phyloP scores from a whole-genome alignment of 805 yeast species.

The Babjeviella inositovora region DNA sequence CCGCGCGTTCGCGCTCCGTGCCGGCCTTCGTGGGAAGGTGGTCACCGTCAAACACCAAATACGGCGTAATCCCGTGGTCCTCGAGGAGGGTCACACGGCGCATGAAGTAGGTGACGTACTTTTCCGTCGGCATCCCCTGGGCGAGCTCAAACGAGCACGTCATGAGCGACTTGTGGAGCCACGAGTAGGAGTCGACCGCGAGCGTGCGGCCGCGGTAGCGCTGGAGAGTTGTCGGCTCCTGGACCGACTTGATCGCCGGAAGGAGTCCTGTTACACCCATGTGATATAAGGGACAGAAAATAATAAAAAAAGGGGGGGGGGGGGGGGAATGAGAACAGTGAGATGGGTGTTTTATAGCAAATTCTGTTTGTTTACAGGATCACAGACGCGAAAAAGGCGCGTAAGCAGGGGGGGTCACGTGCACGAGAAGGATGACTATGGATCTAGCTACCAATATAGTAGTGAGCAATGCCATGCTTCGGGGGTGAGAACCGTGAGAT shows the following conservation, averaged over 20 bases:
- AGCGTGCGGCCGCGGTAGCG: conserved; percentile 57
- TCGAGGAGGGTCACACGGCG: conserved; percentile 51
- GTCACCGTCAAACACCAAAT: conserved; percentile 89
- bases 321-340: background rate
- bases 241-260: conserved; percentile 65
- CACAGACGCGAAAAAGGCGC: no score
- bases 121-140: conserved; percentile 49
- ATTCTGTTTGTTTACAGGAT: no score
- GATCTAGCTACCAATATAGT: no score
- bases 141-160: conserved; percentile 78
- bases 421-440: no score
- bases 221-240: conserved; percentile 37
- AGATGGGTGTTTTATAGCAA: no score
- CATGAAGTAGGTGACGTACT: conserved; percentile 54
- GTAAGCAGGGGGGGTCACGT: no score
- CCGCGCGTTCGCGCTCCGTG: conserved; percentile 53
- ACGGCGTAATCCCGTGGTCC: conserved; percentile 54
- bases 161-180: conserved; percentile 83
- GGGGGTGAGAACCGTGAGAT: no score
- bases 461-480: no score
- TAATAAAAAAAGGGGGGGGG: background rate
- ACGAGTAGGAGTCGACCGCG: conserved; percentile 93
- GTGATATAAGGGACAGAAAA: conserved; percentile 1
- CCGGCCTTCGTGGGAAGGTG: conserved; percentile 61
- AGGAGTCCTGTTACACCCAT: conserved; percentile 83